Conservation (phyloP, 345 rosid species). For the Camelina sativa region DNA sequence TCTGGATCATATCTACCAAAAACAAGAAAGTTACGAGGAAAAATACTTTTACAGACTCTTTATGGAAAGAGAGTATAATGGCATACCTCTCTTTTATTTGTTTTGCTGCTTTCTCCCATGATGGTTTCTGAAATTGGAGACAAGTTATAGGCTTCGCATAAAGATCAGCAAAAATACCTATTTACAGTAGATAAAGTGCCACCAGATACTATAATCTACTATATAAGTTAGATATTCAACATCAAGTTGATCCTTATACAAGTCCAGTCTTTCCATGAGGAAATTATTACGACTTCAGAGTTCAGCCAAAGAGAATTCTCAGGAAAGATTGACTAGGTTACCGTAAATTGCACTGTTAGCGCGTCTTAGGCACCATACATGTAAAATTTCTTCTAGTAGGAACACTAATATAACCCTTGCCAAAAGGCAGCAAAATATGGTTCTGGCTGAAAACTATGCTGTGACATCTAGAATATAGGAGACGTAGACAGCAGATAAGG, state of each 20-base stretch:
- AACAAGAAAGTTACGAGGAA: constrained; percentile 28
- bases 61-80: constrained; percentile 16
- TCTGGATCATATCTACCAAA: constrained; percentile 87
- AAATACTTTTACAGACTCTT: constrained; percentile 18
- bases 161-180: constrained; percentile 12
- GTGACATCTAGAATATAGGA: constrained; percentile 16
- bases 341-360: constrained; percentile 9
- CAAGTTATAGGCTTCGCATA: constrained; percentile 13
- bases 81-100: constrained; percentile 76
- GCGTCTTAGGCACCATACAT: constrained; percentile 25
- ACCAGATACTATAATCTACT: constrained; percentile 18
- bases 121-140: constrained; percentile 76
- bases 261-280: constrained; percentile 8
- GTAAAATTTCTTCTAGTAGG: constrained; percentile 5
- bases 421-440: constrained; percentile 16
- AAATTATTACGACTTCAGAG: constrained; percentile 16
- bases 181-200: neutral
- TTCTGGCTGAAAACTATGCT: constrained; percentile 20
- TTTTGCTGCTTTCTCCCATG: constrained; percentile 98
- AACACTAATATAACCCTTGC: constrained; percentile 21
- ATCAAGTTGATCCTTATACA: constrained; percentile 17
- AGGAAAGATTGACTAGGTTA: constrained; percentile 23
- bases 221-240: constrained; percentile 9
- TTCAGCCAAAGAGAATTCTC: constrained; percentile 30
- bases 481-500: constrained; percentile 27